Percentiles rank a stretch among this genome's conserved stretches.
These are phyloP conservation scores for Gracilariopsis chorda DNA, from an alignment of 23 red algal species.

Conservation along the genomic window DNA sequence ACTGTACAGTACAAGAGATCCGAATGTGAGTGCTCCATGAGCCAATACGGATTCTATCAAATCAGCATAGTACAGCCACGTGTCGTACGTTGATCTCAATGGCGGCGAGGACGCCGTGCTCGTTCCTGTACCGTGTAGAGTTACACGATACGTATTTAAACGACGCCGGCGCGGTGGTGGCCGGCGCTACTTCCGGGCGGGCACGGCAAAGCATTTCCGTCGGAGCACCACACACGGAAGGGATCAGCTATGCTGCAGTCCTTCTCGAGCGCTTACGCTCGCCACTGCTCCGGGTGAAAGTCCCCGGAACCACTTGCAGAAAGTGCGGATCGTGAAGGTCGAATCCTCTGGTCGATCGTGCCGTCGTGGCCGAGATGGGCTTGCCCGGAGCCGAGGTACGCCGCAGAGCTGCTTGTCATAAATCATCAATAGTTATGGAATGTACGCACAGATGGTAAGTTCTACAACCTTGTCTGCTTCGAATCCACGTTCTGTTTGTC, in stretches of 20 bases:
- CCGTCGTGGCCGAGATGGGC: constrained; percentile 53
- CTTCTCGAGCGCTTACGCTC: constrained; percentile 5
- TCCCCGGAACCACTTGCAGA: constrained; percentile 49
- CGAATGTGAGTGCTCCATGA: too few species aligned
- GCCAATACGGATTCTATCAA: not conserved
- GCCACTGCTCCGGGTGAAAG: constrained; percentile 45
- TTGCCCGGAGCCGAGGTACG: constrained; percentile 35
- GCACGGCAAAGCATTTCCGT: constrained; percentile 52
- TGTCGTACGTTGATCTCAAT: not conserved
- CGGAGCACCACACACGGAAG: constrained; percentile 34
- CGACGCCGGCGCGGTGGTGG: not conserved
- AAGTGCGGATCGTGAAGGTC: constrained; percentile 35
- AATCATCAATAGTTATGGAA: constrained; percentile 40
- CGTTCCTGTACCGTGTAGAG: not conserved
- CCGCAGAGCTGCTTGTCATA: constrained; percentile 55
- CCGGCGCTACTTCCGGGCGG: not conserved
- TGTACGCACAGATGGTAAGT: constrained; percentile 36
- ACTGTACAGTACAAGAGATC: too few species aligned
- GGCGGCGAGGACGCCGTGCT: not conserved
- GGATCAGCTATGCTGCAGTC: constrained; percentile 15
- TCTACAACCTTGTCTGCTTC: not conserved
- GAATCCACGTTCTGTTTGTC: not conserved
- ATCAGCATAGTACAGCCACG: not conserved
- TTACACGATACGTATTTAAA: not conserved
- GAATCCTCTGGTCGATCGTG: constrained; percentile 30